Evolutionary conservation across 2,329 filamentous ascomycete species (phyloP).

Genomic region (Thielaviopsis cerberus): DNA sequence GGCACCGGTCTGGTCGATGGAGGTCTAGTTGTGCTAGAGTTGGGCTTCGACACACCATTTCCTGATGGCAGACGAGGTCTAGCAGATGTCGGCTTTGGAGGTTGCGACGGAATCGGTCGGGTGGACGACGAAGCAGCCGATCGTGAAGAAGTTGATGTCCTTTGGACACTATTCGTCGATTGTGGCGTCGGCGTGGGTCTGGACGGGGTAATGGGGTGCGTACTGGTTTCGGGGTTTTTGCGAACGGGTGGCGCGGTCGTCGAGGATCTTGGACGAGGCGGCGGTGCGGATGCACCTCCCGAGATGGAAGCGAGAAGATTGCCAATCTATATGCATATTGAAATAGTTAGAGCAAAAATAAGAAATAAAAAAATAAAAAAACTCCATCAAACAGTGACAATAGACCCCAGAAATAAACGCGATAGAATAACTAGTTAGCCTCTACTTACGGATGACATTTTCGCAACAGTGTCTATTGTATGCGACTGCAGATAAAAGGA

Average conservation of each 20-base stretch:
- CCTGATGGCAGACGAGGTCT: background rate
- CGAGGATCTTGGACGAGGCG: background rate
- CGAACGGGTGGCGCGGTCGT: background rate
- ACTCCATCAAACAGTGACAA: background rate
- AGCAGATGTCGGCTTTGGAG: conserved; percentile 14
- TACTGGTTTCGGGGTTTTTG: background rate
- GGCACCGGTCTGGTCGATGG: background rate
- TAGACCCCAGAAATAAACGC: background rate
- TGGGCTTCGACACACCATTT: conserved; percentile 7
- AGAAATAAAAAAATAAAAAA: background rate
- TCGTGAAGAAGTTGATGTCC: conserved; percentile 6
- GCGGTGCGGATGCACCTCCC: conserved; percentile 1
- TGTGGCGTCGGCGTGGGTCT: background rate
- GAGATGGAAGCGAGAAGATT: conserved; percentile 10
- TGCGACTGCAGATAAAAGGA: background rate
- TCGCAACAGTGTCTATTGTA: background rate
- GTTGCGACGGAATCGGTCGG: conserved; percentile 15
- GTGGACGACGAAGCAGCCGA: conserved; percentile 18
- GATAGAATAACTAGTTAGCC: background rate
- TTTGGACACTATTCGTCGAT: background rate
- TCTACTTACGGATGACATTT: conserved; percentile 8
- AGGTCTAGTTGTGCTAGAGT: background rate
- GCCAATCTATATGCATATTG: conserved; percentile 4
- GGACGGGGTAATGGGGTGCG: background rate
- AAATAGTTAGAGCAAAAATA: conserved; percentile 1